Evolutionary conservation across 1,139 yeast genomes (phyloP).

Genomic region (Zygoascus sp.): DNA sequence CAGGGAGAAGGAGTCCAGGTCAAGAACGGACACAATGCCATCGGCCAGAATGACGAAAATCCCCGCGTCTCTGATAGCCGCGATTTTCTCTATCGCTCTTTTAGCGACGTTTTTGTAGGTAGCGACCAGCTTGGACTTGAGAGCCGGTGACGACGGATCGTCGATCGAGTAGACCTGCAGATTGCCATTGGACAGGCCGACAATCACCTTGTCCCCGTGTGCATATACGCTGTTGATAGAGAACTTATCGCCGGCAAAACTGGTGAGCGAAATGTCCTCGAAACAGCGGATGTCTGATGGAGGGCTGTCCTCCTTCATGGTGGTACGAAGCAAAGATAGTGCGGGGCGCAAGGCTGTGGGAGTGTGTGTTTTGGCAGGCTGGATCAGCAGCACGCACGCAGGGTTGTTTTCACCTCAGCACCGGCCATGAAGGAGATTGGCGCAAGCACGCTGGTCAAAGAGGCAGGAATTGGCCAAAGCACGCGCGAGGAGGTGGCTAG

Average conservation of each 20-base stretch:
- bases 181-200: slow-evolving; percentile 28
- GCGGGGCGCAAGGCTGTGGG: background rate
- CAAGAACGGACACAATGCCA: slow-evolving; percentile 34
- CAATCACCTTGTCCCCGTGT: slow-evolving; percentile 27
- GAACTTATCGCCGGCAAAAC: background rate
- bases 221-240: slow-evolving; percentile 19
- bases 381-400: background rate
- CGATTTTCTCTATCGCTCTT: slow-evolving; percentile 33
- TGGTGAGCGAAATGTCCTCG: background rate
- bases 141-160: slow-evolving; percentile 26
- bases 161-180: slow-evolving; percentile 24
- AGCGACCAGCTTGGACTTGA: slow-evolving; percentile 18
- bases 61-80: slow-evolving; percentile 35
- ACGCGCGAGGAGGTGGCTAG: slow-evolving; percentile 28
- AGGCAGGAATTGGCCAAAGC: slow-evolving; percentile 33
- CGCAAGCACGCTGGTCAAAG: slow-evolving; percentile 29
- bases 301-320: slow-evolving; percentile 4
- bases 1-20: slow-evolving; percentile 31
- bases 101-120: slow-evolving; percentile 19
- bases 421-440: slow-evolving; percentile 26
- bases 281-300: slow-evolving; percentile 1
- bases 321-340: background rate
- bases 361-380: background rate
- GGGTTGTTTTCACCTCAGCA: too few relatives aligned
- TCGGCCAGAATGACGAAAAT: slow-evolving; percentile 35